These are phyloP conservation scores for Neurospora tetraspora DNA, from an alignment of 495 filamentous ascomycete species.

Conservation along the genomic window DNA sequence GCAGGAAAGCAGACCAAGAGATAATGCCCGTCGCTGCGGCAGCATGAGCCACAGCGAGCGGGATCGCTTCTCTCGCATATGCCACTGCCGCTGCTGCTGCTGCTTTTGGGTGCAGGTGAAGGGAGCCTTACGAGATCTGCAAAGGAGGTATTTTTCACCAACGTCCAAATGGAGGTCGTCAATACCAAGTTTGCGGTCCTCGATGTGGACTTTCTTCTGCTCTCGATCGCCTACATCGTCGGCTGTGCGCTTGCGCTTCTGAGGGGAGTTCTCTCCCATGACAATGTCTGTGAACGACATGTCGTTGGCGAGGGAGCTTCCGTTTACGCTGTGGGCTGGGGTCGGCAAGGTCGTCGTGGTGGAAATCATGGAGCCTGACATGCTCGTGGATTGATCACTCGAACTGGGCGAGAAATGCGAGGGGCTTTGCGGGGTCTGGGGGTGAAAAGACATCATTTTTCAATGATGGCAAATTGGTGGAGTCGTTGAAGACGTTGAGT, in stretches of 20 bases:
- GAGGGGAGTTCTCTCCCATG: constrained; percentile 33
- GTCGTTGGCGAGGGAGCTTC: constrained; percentile 34
- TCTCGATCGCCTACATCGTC: constrained; percentile 38
- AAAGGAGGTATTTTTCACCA: constrained; percentile 48
- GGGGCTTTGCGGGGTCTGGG: constrained; percentile 50
- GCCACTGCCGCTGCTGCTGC: not conserved
- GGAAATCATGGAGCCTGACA: constrained; percentile 34
- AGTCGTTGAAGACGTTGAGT: constrained; percentile 9
- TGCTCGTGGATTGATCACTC: constrained; percentile 33
- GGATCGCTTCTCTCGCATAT: not conserved
- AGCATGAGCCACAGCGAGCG: not conserved
- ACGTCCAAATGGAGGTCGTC: constrained; percentile 46
- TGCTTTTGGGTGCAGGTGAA: constrained; percentile 15
- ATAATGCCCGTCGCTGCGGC: not conserved
- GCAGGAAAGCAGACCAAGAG: not conserved
- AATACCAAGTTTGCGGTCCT: constrained; percentile 43
- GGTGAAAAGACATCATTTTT: constrained; percentile 45
- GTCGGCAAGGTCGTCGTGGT: constrained; percentile 37
- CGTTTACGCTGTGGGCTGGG: constrained; percentile 50
- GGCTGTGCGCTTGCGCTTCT: constrained; percentile 44
- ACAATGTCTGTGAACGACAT: constrained; percentile 26
- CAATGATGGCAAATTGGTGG: constrained; percentile 9
- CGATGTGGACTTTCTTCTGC: constrained; percentile 46
- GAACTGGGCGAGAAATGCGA: constrained; percentile 41
- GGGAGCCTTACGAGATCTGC: constrained; percentile 53